These are phyloP conservation scores for Colletotrichum gigasporum DNA, from an alignment of 2,329 filamentous ascomycete species.

Conservation along the genomic window DNA sequence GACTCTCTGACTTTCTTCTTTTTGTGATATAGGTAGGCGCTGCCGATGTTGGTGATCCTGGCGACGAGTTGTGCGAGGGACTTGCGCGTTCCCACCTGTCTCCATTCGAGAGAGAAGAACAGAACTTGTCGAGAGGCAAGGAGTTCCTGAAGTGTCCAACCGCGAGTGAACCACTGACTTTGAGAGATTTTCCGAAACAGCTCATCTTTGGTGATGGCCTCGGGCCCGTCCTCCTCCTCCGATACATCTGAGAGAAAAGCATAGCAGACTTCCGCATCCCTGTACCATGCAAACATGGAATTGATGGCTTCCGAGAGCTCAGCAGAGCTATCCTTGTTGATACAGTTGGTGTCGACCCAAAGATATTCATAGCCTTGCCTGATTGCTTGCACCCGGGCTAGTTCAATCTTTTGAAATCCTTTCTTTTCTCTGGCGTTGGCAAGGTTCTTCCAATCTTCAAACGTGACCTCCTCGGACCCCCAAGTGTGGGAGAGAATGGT, in stretches of 20 bases:
- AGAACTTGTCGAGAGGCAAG: conserved; percentile 26
- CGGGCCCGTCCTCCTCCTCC: neutral
- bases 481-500: conserved; percentile 39
- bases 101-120: conserved; percentile 31
- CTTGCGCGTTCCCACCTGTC: conserved; percentile 8
- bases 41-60: conserved; percentile 9
- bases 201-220: neutral
- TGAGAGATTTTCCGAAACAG: neutral
- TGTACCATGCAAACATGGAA: conserved; percentile 33
- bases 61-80: conserved; percentile 4
- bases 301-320: conserved; percentile 30
- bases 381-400: conserved; percentile 16
- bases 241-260: conserved; percentile 25
- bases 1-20: neutral
- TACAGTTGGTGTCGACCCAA: conserved; percentile 34
- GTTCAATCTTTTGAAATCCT: conserved; percentile 20
- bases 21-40: conserved; percentile 5
- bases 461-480: conserved; percentile 32
- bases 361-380: conserved; percentile 17
- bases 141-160: conserved; percentile 35
- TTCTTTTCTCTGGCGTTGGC: conserved; percentile 6
- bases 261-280: conserved; percentile 25
- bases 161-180: conserved; percentile 33
- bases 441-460: conserved; percentile 28
- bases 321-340: conserved; percentile 29